Evolutionary conservation across 2,329 filamentous ascomycete species (phyloP), one percentile per base, ranked within the genome.

Genomic region (Phoma herbarum): DNA sequence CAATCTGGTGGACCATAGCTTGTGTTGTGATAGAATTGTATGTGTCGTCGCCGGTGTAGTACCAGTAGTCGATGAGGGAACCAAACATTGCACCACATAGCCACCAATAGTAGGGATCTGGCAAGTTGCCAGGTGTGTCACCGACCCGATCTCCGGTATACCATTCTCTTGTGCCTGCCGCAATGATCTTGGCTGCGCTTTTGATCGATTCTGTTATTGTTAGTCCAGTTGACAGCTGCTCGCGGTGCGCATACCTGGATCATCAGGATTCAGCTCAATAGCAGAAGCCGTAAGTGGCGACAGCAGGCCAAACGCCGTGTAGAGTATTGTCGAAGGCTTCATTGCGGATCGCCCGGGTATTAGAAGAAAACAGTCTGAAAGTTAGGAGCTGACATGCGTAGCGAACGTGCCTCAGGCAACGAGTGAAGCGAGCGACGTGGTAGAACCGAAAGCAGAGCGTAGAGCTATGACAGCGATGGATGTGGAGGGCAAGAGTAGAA

Each of bases 1-100:
- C 91, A 48, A 88, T 86, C 74, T 96, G 92, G 70, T 85, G 88
- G 28, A 92, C 82, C 61, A 96, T 83, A 5, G 85, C 92, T 63
- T 75, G 71, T 23, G 50, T 62, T 5, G 71, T 71, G 39, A 76
- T 75, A 5, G 62, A 62, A 41, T 77, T 77, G 59, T 75, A 77
- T 41, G 62, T 59, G 44, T 69, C 59, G 57, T 77, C 74, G 28
- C 73, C 73, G 5, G 75, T 76, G 56, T 76, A 76, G 43, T 76
- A 74, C 73, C 72, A 77, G 57, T 77, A 77, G 54, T 77, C 72
- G 49, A 77, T 68, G 51, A 77, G 65, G 8, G 72, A 59, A 37
- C 61, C 67, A 54, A 73, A 77, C 71, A 78, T 76, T 54, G 75
- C 76, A 12, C 76, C 76, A 11, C 69, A 73, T 61, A 77, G 68